Evolutionary conservation across 2,329 filamentous ascomycete species (phyloP).

Genomic region (Scedosporium dehoogii): DNA sequence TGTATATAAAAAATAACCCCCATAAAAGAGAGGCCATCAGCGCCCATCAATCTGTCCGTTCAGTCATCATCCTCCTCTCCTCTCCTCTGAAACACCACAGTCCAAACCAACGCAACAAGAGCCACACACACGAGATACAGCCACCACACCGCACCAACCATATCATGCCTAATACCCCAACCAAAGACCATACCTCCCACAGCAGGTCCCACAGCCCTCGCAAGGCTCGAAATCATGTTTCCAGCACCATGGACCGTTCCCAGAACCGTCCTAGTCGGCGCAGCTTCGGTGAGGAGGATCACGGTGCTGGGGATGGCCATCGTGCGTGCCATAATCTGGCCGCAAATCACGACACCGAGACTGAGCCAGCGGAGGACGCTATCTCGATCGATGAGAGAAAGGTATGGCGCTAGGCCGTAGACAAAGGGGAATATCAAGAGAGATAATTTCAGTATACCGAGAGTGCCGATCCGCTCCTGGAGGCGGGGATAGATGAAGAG

Average conservation of each 20-base stretch:
- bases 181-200: constrained; percentile 18
- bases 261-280: constrained; percentile 22
- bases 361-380: constrained; percentile 38
- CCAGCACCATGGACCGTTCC: constrained; percentile 27
- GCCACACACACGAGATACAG: constrained; percentile 17
- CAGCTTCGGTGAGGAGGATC: constrained; percentile 26
- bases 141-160: constrained; percentile 21
- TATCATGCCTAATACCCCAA: constrained; percentile 15
- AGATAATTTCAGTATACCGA: constrained; percentile 46
- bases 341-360: constrained; percentile 41
- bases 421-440: constrained; percentile 49
- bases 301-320: constrained; percentile 36
- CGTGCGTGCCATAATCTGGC: constrained; percentile 53
- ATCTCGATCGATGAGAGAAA: constrained; percentile 42
- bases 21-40: not conserved
- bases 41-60: not conserved
- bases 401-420: constrained; percentile 49
- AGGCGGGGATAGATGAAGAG: constrained; percentile 51
- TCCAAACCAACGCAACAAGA: constrained; percentile 13
- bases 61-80: not conserved
- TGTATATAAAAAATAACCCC: not conserved
- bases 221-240: constrained; percentile 16
- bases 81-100: constrained; percentile 8
- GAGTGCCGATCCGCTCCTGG: constrained; percentile 47
- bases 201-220: constrained; percentile 19